phyloP scores from a whole-genome alignment of 306 rosid genomes.

The Quillaja saponaria region DNA sequence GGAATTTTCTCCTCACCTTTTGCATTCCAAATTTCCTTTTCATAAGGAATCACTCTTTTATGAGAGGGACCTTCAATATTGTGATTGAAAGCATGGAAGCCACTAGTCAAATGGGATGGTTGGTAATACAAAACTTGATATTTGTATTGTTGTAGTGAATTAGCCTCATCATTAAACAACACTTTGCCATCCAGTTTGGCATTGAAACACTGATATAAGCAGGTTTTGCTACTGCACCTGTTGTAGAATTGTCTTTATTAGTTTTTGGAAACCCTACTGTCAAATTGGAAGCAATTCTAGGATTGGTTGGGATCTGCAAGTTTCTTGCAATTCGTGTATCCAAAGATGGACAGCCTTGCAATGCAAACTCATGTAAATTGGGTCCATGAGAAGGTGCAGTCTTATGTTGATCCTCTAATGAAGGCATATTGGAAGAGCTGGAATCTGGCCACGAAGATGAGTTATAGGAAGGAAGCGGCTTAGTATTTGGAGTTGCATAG shows the following conservation, averaged over 20 bases:
- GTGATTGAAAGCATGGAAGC: too few relatives aligned
- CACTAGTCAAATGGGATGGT: too few relatives aligned
- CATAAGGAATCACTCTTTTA: too few relatives aligned
- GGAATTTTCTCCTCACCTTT: too few relatives aligned
- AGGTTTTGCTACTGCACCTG: conserved; percentile 60
- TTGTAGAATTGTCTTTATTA: conserved; percentile 63
- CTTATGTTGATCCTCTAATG: conserved; percentile 87
- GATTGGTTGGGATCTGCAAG: conserved; percentile 96
- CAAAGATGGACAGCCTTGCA: conserved; percentile 58
- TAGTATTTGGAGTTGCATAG: conserved; percentile 57
- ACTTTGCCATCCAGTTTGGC: conserved; percentile 61
- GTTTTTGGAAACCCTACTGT: conserved; percentile 59
- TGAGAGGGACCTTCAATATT: too few relatives aligned
- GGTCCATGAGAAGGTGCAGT: conserved; percentile 55
- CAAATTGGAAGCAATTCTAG: conserved; percentile 85
- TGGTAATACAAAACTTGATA: too few relatives aligned
- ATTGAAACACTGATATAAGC: conserved; percentile 82
- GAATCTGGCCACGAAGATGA: conserved; percentile 82
- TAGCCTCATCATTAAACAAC: conserved; percentile 62
- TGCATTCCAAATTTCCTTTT: too few relatives aligned
- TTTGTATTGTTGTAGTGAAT: too few relatives aligned
- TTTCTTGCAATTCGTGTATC: conserved; percentile 69
- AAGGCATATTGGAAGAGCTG: conserved; percentile 57
- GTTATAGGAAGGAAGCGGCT: conserved; percentile 59
- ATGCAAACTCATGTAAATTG: conserved; percentile 36